Evolutionary conservation across 352 stramenopile genomes (phyloP).

Genomic region (Phytophthora parvispora): DNA sequence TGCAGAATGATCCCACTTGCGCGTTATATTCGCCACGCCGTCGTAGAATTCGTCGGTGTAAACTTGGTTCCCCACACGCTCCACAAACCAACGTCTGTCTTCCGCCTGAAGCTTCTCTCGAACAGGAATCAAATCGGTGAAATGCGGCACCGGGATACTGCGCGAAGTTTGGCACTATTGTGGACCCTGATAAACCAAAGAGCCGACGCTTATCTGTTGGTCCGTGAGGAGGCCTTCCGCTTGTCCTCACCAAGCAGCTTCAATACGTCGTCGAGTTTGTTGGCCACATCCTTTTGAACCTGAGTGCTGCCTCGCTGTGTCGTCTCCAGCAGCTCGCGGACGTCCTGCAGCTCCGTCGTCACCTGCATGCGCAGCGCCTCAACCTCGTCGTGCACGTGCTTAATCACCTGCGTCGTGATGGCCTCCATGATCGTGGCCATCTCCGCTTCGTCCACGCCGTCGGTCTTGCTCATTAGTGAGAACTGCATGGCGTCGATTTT

Average conservation of each 20-base stretch:
- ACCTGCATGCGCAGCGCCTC: constrained; percentile 42
- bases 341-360: constrained; percentile 40
- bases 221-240: constrained; percentile 6
- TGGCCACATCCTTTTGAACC: constrained; percentile 27
- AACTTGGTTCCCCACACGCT: neutral
- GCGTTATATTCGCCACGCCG: neutral
- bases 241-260: constrained; percentile 23
- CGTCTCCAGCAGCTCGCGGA: constrained; percentile 36
- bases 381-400: constrained; percentile 42
- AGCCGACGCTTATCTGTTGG: constrained; percentile 1
- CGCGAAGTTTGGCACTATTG: too few species aligned
- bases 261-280: constrained; percentile 31
- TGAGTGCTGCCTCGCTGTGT: constrained; percentile 18
- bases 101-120: neutral
- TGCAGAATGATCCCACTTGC: neutral
- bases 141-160: neutral
- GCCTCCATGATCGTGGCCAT: constrained; percentile 32
- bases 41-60: neutral
- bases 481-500: constrained; percentile 37
- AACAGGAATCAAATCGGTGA: neutral
- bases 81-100: too few species aligned
- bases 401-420: constrained; percentile 44
- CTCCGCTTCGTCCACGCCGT: constrained; percentile 15
- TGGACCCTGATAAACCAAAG: too few species aligned
- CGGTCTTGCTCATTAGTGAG: constrained; percentile 24